Conservation (phyloP, 1,284 basidiomycete species). For the Ustilago cynodontis region DNA sequence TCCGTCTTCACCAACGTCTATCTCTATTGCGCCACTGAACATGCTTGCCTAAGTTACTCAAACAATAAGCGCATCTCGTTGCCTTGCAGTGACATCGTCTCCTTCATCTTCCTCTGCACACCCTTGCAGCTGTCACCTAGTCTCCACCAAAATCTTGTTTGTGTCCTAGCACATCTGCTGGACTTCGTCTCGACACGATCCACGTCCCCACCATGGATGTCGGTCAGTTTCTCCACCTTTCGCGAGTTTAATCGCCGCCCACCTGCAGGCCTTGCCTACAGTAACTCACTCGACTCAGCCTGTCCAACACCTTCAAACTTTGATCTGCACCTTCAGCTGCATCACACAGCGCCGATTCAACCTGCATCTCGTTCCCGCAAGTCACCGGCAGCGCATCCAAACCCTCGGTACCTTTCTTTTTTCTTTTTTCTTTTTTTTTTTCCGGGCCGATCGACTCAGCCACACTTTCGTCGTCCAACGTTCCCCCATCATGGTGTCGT, state of each 20-base stretch:
- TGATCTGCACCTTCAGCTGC: conserved; percentile 7
- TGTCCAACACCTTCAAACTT: neutral
- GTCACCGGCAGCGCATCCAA: conserved; percentile 11
- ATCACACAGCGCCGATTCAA: conserved; percentile 10
- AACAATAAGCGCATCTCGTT: neutral
- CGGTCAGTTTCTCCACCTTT: conserved; percentile 31
- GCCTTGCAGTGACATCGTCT: conserved; percentile 1
- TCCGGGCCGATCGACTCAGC: conserved; percentile 27
- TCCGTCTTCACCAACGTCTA: neutral
- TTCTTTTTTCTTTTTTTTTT: neutral
- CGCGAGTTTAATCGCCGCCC: conserved; percentile 35
- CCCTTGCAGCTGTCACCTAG: conserved; percentile 21
- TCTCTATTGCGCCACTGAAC: neutral
- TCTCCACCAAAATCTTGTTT: conserved; percentile 18
- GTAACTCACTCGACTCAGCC: neutral
- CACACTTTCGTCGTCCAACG: neutral
- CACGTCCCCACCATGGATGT: conserved; percentile 49
- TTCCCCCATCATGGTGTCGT: conserved; percentile 20
- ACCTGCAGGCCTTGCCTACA: conserved; percentile 15
- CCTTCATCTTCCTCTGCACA: conserved; percentile 13
- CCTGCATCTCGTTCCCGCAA: neutral
- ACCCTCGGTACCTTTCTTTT: neutral
- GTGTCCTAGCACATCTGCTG: conserved; percentile 13
- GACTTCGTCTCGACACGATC: conserved; percentile 13
- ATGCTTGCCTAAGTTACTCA: conserved; percentile 41